Evolutionary conservation across 2,329 filamentous ascomycete species (phyloP), one percentile per base, ranked within the genome.

Genomic region (Alternaria sp.): DNA sequence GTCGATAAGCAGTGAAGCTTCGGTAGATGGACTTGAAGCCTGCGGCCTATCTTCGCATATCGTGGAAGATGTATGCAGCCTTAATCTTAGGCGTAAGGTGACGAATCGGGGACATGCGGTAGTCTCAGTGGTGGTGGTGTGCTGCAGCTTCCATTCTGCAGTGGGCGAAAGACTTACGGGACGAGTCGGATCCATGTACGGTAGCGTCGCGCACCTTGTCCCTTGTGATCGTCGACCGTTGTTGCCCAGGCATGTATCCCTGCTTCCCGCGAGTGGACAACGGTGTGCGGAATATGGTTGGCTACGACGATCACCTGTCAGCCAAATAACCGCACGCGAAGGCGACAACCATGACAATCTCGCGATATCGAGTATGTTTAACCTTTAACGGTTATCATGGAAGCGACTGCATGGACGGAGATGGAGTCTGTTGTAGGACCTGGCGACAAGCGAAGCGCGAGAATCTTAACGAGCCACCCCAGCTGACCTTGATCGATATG

Each of bases 211-310:
- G 69, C 69, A 62, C 67, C 66, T 66, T 65, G 54, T 63, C 64
- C 71, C 68, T 65, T 72, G 69, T 69, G 72, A 77, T 75, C 68
- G 69, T 63, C 73, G 54, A 54, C 72, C 66, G 72, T 70, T 73
- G 64, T 61, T 65, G 64, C 61, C 67, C 66, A 66, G 60, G 56
- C 55, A 52, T 54, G 24, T 30, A 77, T 70, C 74, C 75, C 71
- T 75, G 75, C 69, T 69, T 66, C 64, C 70, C 69, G 71, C 66
- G 66, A 38, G 60, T 49, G 57, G 55, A 62, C 66, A 68, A 68
- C 63, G 62, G 64, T 59, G 59, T 48, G 55, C 61, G 34, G 54
- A 36, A 59, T 54, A 39, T 53, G 48, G 53, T 54, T 34, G 46
- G 24, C 52, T 32, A 44, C 24, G n/a, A 39, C 30, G 26, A 38